Conservation (phyloP, 805 yeast genomes). For the Cyberlindnera nakhonratchasimensis region DNA sequence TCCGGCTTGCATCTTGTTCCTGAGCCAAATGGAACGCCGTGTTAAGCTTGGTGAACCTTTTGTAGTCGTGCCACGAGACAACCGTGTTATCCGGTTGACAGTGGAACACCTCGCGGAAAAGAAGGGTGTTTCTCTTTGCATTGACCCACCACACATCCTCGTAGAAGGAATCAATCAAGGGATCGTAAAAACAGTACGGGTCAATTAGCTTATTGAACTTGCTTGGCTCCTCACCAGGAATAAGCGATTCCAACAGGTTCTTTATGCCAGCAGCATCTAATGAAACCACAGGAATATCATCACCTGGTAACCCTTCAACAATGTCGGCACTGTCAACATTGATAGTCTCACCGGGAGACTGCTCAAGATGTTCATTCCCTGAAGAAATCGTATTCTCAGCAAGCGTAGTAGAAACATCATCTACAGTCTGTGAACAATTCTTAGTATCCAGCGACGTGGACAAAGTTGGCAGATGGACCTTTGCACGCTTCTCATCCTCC, state of each 20-base stretch:
- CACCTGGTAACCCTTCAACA: constrained; percentile 24
- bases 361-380: neutral
- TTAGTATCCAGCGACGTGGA: neutral
- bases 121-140: constrained; percentile 78
- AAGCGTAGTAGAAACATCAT: neutral
- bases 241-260: constrained; percentile 38
- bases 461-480: constrained; percentile 18
- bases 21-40: constrained; percentile 48
- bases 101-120: constrained; percentile 83
- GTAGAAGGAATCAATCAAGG: constrained; percentile 73
- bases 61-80: constrained; percentile 86
- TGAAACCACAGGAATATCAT: constrained; percentile 38
- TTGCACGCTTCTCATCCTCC: constrained; percentile 35
- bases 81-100: constrained; percentile 94
- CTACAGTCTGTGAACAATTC: constrained; percentile 2
- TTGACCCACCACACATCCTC: constrained; percentile 82
- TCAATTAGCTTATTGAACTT: constrained; percentile 54
- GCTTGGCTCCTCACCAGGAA: constrained; percentile 30
- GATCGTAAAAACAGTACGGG: constrained; percentile 88
- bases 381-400: neutral
- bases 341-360: neutral
- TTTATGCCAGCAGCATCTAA: constrained; percentile 42
- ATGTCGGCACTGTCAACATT: constrained; percentile 10
- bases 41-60: constrained; percentile 56
- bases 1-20: constrained; percentile 26